These are phyloP conservation scores for Chalciporus sphaerocephalus DNA, from an alignment of 768 basidiomycete genomes.

Conservation along the genomic window DNA sequence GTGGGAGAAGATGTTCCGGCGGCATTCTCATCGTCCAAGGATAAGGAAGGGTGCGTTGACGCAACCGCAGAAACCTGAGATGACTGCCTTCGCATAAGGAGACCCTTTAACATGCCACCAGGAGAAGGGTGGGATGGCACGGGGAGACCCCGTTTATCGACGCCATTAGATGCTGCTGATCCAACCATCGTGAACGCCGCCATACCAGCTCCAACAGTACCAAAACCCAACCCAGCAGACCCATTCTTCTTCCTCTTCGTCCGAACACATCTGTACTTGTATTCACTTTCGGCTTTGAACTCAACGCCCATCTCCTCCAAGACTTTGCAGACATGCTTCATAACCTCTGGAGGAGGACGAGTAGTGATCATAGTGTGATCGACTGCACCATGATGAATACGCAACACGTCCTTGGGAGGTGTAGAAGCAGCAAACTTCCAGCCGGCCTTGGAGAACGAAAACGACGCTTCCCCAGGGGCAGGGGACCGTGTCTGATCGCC, in stretches of 20 bases:
- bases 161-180: constrained; percentile 82
- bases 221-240: constrained; percentile 41
- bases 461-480: constrained; percentile 22
- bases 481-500: constrained; percentile 23
- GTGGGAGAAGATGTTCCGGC: constrained; percentile 21
- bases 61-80: constrained; percentile 59
- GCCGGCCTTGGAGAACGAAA: constrained; percentile 38
- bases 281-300: constrained; percentile 83
- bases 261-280: constrained; percentile 82
- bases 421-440: constrained; percentile 33
- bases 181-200: constrained; percentile 77
- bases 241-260: constrained; percentile 65
- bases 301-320: constrained; percentile 89
- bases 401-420: constrained; percentile 48
- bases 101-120: constrained; percentile 76
- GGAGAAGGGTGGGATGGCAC: constrained; percentile 73
- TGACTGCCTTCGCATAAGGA: constrained; percentile 87
- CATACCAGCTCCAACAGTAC: constrained; percentile 38
- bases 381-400: constrained; percentile 88
- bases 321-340: constrained; percentile 76
- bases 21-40: constrained; percentile 43
- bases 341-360: constrained; percentile 78
- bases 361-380: constrained; percentile 88
- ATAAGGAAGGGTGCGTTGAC: constrained; percentile 41
- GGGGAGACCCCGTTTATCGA: constrained; percentile 86